Conservation (phyloP, 345 rosid genomes). For the Populus simonii region DNA sequence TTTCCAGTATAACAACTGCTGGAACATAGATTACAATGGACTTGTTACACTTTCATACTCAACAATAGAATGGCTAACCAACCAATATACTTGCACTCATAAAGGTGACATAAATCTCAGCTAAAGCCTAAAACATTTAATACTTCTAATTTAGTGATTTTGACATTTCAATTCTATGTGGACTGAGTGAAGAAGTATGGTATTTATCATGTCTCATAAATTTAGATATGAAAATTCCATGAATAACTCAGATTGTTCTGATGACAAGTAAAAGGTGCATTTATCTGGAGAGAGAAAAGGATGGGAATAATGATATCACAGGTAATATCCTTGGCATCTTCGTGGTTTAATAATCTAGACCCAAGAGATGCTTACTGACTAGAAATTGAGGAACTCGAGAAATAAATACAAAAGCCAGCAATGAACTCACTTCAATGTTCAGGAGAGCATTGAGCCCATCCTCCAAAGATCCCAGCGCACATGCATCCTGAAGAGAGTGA, state of each 20-base stretch:
- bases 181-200: neutral
- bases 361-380: neutral
- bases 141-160: neutral
- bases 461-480: conserved; percentile 63
- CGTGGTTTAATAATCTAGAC: neutral
- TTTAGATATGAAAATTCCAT: neutral
- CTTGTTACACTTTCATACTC: neutral
- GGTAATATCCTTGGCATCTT: neutral
- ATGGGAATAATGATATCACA: neutral
- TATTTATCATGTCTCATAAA: neutral
- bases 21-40: neutral
- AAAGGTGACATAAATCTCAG: neutral
- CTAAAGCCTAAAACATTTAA: neutral
- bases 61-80: neutral
- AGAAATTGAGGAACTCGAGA: conserved; percentile 2
- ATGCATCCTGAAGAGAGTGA: conserved; percentile 57
- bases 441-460: conserved; percentile 94
- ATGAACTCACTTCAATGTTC: conserved; percentile 81
- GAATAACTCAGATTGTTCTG: neutral
- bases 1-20: neutral
- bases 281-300: neutral
- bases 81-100: neutral
- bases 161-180: neutral
- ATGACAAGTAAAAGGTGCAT: neutral
- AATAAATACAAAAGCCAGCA: conserved; percentile 1